Conservation (phyloP, 345 rosid genomes). For the Passiflora organensis region DNA sequence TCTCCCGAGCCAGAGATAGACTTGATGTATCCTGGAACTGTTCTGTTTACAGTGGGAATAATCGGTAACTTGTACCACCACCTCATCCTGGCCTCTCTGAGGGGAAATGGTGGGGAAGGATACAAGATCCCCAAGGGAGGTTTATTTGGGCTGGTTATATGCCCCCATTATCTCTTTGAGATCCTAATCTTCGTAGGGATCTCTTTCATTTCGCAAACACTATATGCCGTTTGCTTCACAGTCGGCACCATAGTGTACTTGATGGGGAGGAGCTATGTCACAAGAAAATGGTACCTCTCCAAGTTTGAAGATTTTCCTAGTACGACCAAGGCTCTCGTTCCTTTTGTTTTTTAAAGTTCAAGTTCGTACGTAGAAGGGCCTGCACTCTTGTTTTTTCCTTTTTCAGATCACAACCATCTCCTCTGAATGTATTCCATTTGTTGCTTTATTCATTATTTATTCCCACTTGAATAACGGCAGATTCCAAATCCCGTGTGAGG, state of each 20-base stretch:
- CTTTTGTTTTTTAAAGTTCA: slow-evolving; percentile 38
- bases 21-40: slow-evolving; percentile 31
- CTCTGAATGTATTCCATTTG: too few relatives aligned
- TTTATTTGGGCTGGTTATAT: slow-evolving; percentile 43
- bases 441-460: too few relatives aligned
- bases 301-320: slow-evolving; percentile 63
- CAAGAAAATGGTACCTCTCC: slow-evolving; percentile 58
- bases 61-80: slow-evolving; percentile 74
- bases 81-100: slow-evolving; percentile 31
- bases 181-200: slow-evolving; percentile 46
- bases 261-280: slow-evolving; percentile 49
- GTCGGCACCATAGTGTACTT: slow-evolving; percentile 38
- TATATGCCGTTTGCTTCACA: slow-evolving; percentile 30
- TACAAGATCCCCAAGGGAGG: slow-evolving; percentile 66
- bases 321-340: slow-evolving; percentile 44
- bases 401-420: too few relatives aligned
- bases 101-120: slow-evolving; percentile 35
- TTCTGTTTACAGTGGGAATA: slow-evolving; percentile 44
- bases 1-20: slow-evolving; percentile 24
- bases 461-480: too few relatives aligned
- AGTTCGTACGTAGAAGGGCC: background rate
- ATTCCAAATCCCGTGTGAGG: too few relatives aligned
- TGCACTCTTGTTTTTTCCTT: too few relatives aligned
- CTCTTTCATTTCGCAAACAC: slow-evolving; percentile 50
- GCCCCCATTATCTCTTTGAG: slow-evolving; percentile 77